Base-by-base conservation (phyloP, 495 filamentous ascomycete species). In the Hyaloscypha variabilis region DNA sequence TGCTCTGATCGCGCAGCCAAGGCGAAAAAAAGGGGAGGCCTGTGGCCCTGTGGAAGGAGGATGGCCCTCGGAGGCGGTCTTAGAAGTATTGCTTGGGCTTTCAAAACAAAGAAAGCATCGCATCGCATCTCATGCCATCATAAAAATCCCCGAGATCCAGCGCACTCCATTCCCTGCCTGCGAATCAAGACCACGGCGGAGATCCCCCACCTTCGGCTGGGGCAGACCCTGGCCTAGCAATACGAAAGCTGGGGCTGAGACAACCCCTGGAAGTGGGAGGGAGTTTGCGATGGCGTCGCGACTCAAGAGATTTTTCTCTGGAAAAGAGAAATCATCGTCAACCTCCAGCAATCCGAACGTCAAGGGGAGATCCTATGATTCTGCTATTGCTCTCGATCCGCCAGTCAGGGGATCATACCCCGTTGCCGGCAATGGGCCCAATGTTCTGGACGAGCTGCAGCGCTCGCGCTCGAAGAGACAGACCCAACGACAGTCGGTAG, bases 381-480 rank as follows among this genome's bases (percentile, higher is more conserved):
- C 64, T 10, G 67, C 71, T 25, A 8, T 65, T 11, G 63, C 72
- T 0, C 62, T 58, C 17, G 66, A 62, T 52, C 55, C 65, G 26
- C 75, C 75, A 10, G 57, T 71, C 26, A 70, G 58, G 21, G 75
- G 75, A 30, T 64, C 69, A 6, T 73, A 73, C 58, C 71, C 76
- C 11, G 63, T 75, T 11, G 69, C 62, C 13, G 73, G 74, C 59
- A 75, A 77, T 62, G 71, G 67, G 8, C 63, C 63, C 24, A 66
- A 59, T 60, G 56, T 69, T 5, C 23, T 67, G 39, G 63, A 63
- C 4, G 21, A 63, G 29, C 55, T 69, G 2, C 58, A 68, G 51
- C 66, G 59, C 17, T 25, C 56, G 42, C 65, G 54, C 2, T 54
- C 62, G 8, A 63, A 58, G 53, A 64, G 58, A 30, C 52, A 62